phyloP scores from a whole-genome alignment of 257 asterid species.

The Penstemon newberryi region DNA sequence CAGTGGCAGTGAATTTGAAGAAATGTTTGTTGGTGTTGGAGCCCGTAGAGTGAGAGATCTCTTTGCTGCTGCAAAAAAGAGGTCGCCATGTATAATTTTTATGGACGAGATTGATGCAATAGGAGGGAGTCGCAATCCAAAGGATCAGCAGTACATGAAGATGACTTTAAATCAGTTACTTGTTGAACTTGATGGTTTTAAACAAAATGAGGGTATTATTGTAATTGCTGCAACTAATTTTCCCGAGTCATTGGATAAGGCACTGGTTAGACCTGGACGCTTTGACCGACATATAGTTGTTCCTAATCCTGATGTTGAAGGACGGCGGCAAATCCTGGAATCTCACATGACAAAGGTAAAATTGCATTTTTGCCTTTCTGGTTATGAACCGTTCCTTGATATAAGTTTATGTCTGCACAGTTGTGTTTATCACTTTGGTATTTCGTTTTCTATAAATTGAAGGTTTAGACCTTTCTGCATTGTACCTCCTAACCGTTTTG shows the following conservation, averaged over 20 bases:
- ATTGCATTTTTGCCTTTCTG: constrained; percentile 1
- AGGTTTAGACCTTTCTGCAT: too few relatives aligned
- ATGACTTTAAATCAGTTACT: constrained; percentile 95
- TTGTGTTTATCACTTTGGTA: too few relatives aligned
- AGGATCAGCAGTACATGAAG: constrained; percentile 91
- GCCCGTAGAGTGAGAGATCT: constrained; percentile 96
- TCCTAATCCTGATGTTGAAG: constrained; percentile 98
- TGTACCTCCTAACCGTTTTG: too few relatives aligned
- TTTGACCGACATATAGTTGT: constrained; percentile 92
- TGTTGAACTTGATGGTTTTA: constrained; percentile 94
- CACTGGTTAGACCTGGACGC: constrained; percentile 92
- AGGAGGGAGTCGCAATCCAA: constrained; percentile 90
- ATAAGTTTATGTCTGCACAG: too few relatives aligned
- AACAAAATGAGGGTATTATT: constrained; percentile 90
- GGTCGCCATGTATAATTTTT: constrained; percentile 87
- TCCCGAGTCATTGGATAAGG: constrained; percentile 91
- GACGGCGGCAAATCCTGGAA: constrained; percentile 92
- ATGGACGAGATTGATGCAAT: constrained; percentile 95
- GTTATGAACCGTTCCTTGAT: too few relatives aligned
- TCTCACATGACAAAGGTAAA: constrained; percentile 92
- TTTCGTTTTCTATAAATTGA: too few relatives aligned
- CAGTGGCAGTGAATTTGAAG: constrained; percentile 98
- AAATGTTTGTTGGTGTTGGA: constrained; percentile 98
- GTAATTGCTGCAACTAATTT: constrained; percentile 95
- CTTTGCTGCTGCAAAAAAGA: constrained; percentile 91